A percentile compares a stretch with the other conserved stretches of the same genome.
phyloP scores from a whole-genome alignment of 2,329 filamentous ascomycete species.

The Madurella fahalii region DNA sequence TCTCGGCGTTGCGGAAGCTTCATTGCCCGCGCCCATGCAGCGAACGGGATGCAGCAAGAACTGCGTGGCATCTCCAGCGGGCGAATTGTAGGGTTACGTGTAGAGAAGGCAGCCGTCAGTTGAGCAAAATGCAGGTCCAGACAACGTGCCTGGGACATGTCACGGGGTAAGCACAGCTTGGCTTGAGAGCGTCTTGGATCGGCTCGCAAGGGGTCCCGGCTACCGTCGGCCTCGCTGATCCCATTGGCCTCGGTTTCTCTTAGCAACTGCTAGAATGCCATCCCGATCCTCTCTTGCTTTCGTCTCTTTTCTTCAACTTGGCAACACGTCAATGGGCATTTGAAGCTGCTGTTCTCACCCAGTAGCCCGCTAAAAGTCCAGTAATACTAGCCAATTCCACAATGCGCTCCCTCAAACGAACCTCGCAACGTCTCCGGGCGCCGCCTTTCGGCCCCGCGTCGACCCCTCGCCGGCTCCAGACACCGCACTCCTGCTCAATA shows the following conservation, averaged over 20 bases:
- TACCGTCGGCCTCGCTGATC: slow-evolving; percentile 21
- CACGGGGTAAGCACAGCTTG: slow-evolving; percentile 8
- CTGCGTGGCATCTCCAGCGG: too few species aligned
- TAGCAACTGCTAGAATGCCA: not conserved
- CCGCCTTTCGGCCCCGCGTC: slow-evolving; percentile 12
- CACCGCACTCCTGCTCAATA: slow-evolving; percentile 30
- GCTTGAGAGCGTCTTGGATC: not conserved
- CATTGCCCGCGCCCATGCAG: not conserved
- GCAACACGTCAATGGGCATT: slow-evolving; percentile 3
- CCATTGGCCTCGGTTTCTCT: not conserved
- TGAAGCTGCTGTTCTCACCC: not conserved
- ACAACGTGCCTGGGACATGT: not conserved
- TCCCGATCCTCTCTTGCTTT: slow-evolving; percentile 4
- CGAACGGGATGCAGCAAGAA: too few species aligned
- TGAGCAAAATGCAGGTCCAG: too few species aligned
- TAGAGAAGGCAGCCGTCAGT: too few species aligned
- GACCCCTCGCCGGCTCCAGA: slow-evolving; percentile 17
- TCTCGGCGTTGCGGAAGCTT: slow-evolving; percentile 2
- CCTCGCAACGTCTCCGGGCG: slow-evolving; percentile 43
- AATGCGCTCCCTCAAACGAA: slow-evolving; percentile 55
- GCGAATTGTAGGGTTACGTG: too few species aligned
- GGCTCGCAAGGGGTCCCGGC: slow-evolving; percentile 14
- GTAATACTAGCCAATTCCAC: slow-evolving; percentile 19
- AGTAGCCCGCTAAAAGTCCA: not conserved
- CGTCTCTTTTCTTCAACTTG: not conserved